A percentile compares a stretch with the other conserved stretches of the same genome.
These are phyloP conservation scores for Epichloe bromicola DNA, from an alignment of 2,329 filamentous ascomycete genomes.

Conservation along the genomic window DNA sequence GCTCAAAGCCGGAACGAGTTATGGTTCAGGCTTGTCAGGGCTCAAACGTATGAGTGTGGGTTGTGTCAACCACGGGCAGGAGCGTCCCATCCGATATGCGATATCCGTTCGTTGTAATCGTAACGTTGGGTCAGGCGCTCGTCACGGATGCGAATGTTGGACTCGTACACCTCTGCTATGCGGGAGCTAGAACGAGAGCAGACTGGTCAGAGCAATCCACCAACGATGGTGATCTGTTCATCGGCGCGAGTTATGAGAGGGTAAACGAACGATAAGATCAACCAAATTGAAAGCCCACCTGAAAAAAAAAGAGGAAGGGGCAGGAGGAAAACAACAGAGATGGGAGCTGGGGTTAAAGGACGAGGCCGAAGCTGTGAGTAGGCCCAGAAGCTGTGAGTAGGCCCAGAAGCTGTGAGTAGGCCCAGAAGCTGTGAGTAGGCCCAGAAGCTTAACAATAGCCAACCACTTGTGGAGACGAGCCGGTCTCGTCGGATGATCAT, in stretches of 20 bases:
- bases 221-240: not conserved
- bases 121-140: not conserved
- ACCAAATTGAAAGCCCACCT: not conserved
- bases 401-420: not conserved
- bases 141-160: not conserved
- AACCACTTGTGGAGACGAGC: constrained; percentile 3
- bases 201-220: not conserved
- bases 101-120: not conserved
- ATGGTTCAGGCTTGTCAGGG: not conserved
- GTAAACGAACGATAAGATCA: not conserved
- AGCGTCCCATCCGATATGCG: not conserved
- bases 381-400: not conserved
- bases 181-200: not conserved
- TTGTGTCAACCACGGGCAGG: not conserved
- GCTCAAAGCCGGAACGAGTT: not conserved
- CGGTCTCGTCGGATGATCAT: constrained; percentile 5
- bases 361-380: not conserved
- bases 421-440: not conserved
- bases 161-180: not conserved
- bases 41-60: not conserved
- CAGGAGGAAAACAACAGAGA: not conserved
- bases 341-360: not conserved
- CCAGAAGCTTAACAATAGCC: constrained; percentile 1
- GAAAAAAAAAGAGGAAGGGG: not conserved
- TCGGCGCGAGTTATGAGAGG: not conserved